Evolutionary conservation across 352 stramenopile genomes (phyloP).

Genomic region (Salisapilia sapeloensis): DNA sequence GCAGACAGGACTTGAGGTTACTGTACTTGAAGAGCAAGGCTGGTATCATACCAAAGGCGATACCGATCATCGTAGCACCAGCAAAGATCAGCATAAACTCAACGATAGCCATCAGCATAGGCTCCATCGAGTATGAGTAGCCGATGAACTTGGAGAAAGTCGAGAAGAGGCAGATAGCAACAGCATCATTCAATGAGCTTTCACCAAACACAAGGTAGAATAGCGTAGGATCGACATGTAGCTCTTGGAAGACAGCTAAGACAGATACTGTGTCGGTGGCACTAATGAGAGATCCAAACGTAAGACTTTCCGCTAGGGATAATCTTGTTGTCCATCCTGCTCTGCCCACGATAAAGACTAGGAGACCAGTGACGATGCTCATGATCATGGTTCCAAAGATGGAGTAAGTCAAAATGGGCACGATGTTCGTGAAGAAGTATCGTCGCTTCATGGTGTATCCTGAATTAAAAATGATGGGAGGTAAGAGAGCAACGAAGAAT

Average conservation of each 20-base stretch:
- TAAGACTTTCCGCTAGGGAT: slow-evolving; percentile 78
- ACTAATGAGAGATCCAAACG: slow-evolving; percentile 86
- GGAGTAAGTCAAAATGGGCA: slow-evolving; percentile 80
- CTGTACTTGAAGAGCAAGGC: slow-evolving; percentile 84
- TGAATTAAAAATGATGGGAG: slow-evolving; percentile 92
- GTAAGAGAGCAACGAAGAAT: slow-evolving; percentile 88
- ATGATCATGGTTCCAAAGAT: slow-evolving; percentile 83
- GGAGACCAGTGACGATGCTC: slow-evolving; percentile 64
- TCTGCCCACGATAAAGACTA: slow-evolving; percentile 55
- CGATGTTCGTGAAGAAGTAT: slow-evolving; percentile 87
- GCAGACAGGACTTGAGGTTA: slow-evolving; percentile 69
- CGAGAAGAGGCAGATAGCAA: slow-evolving; percentile 88
- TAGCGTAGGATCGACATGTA: slow-evolving; percentile 79
- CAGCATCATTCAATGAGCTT: slow-evolving; percentile 88
- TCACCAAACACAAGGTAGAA: slow-evolving; percentile 94
- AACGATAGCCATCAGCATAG: slow-evolving; percentile 63
- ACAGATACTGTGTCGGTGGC: slow-evolving; percentile 89
- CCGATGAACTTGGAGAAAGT: slow-evolving; percentile 87
- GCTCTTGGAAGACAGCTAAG: slow-evolving; percentile 83
- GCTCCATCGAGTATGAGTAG: slow-evolving; percentile 62
- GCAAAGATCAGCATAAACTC: slow-evolving; percentile 85
- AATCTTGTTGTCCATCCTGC: slow-evolving; percentile 50
- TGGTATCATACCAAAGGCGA: slow-evolving; percentile 65
- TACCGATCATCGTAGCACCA: slow-evolving; percentile 78
- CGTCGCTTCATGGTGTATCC: slow-evolving; percentile 84